Evolutionary conservation across 345 rosid genomes (phyloP), one percentile per base, ranked within the genome.

Genomic region (Eucalyptus regnans): DNA sequence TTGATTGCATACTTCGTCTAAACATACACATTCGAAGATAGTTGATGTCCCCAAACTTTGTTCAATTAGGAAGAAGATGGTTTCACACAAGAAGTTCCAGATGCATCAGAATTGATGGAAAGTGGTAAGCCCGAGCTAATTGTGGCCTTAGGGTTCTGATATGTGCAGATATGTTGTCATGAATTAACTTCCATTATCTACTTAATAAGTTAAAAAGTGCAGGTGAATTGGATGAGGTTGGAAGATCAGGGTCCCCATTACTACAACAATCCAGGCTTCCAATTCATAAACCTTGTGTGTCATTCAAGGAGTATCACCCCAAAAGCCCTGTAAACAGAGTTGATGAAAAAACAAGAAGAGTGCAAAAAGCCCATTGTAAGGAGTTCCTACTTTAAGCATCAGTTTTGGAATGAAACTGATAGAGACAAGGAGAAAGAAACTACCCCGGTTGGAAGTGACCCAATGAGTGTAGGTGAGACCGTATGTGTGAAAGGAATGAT

Each of bases 331-430:
- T 86, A 50, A 90, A 79, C 91, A 87, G 86, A 88, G 86, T 88
- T 87, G 90, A 92, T 51, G 94, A 88, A 51, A 93, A 92, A 92
- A 91, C 88, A 83, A 90, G 92, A 90, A 50, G 96, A 93, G 86
- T 90, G 60, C 91, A 89, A 89, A 62, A 95, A 93, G 93, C 94
- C 90, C 85, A 88, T 93, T 43, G 92, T 93, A 87, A 93, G 95
- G 92, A 96, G 99, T 94, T 90, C 93, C 48, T 97, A 92, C 90
- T 96, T 95, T 83, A 93, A 93, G 91, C 93, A 92, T 80, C 95
- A 94, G 91, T 91, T 93, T 89, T 91, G 29, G 46, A 90, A 87
- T 71, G 90, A 89, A 91, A 92, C 79, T 90, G 87, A 90, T 86
- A 88, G 86, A 87, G 94, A 90, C 71, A 88, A 90, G 89, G 88